These are phyloP conservation scores for Plectosphaerella sp. DNA, from an alignment of 2,329 filamentous ascomycete species.

Conservation along the genomic window DNA sequence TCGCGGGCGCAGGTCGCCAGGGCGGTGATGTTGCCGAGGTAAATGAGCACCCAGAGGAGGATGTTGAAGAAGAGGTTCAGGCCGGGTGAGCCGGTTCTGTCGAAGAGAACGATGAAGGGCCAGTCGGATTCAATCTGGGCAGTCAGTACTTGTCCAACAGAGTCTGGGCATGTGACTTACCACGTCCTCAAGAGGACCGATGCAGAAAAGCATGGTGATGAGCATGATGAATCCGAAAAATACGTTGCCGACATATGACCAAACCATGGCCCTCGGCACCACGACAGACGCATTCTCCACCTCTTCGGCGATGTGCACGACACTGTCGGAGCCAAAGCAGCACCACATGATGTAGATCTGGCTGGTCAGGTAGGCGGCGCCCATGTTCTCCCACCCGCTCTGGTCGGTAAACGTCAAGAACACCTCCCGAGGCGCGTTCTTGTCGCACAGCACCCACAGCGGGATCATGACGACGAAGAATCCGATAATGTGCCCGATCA, in stretches of 20 bases:
- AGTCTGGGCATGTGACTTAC: neutral
- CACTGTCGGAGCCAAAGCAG: slow-evolving; percentile 11
- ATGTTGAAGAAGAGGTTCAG: slow-evolving; percentile 1
- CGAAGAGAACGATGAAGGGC: slow-evolving; percentile 3
- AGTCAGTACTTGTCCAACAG: neutral
- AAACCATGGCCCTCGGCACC: slow-evolving; percentile 12
- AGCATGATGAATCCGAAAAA: slow-evolving; percentile 15
- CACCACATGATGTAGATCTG: slow-evolving; percentile 3
- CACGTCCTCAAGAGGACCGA: slow-evolving; percentile 9
- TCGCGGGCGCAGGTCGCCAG: slow-evolving; percentile 1
- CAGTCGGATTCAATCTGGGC: neutral
- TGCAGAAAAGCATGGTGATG: slow-evolving; percentile 16
- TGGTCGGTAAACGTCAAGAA: slow-evolving; percentile 20
- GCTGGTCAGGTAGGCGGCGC: slow-evolving; percentile 1
- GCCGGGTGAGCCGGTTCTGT: neutral
- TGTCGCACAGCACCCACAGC: slow-evolving; percentile 22
- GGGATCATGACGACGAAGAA: slow-evolving; percentile 37
- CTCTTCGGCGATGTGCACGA: slow-evolving; percentile 13
- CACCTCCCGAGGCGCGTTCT: slow-evolving; percentile 18
- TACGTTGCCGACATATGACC: slow-evolving; percentile 13
- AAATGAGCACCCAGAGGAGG: slow-evolving; percentile 1
- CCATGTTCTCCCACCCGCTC: slow-evolving; percentile 8
- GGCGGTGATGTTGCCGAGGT: slow-evolving; percentile 2
- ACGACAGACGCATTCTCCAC: slow-evolving; percentile 12
- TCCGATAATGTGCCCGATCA: slow-evolving; percentile 37